These are phyloP conservation scores for Pulveroboletus sp. DNA, from an alignment of 768 basidiomycete species.

Conservation along the genomic window DNA sequence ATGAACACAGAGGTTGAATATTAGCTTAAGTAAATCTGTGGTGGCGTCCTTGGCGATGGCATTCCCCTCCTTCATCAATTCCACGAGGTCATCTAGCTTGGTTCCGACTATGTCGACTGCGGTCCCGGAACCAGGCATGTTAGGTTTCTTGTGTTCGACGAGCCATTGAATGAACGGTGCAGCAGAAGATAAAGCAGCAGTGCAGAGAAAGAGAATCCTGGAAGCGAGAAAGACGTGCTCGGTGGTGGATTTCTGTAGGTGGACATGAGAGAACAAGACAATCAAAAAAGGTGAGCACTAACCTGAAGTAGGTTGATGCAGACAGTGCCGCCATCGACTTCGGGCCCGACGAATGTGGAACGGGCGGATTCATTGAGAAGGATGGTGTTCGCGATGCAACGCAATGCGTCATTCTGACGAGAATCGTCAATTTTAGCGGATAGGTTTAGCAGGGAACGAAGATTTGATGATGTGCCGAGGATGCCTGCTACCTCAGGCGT, in stretches of 20 bases:
- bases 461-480: conserved; percentile 52
- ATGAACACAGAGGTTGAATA: conserved; percentile 77
- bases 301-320: conserved; percentile 62
- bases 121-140: conserved; percentile 37
- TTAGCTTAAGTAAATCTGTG: conserved; percentile 80
- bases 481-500: conserved; percentile 65
- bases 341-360: conserved; percentile 49
- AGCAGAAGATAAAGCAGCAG: conserved; percentile 50
- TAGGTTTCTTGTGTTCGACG: conserved; percentile 61
- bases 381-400: conserved; percentile 78
- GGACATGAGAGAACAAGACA: conserved; percentile 4
- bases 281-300: conserved; percentile 12
- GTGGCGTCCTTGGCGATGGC: conserved; percentile 58
- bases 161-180: conserved; percentile 48
- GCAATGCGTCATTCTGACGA: conserved; percentile 63
- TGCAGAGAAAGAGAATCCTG: conserved; percentile 73
- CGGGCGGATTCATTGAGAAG: conserved; percentile 67
- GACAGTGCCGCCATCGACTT: conserved; percentile 62
- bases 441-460: conserved; percentile 53
- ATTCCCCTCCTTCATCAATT: conserved; percentile 46
- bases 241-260: conserved; percentile 54
- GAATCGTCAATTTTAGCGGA: conserved; percentile 54
- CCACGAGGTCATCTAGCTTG: conserved; percentile 59
- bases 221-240: conserved; percentile 74
- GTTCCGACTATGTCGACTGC: conserved; percentile 58